These are phyloP conservation scores for Teratosphaeria gauchensis DNA, from an alignment of 2,329 filamentous ascomycete genomes.

Conservation along the genomic window DNA sequence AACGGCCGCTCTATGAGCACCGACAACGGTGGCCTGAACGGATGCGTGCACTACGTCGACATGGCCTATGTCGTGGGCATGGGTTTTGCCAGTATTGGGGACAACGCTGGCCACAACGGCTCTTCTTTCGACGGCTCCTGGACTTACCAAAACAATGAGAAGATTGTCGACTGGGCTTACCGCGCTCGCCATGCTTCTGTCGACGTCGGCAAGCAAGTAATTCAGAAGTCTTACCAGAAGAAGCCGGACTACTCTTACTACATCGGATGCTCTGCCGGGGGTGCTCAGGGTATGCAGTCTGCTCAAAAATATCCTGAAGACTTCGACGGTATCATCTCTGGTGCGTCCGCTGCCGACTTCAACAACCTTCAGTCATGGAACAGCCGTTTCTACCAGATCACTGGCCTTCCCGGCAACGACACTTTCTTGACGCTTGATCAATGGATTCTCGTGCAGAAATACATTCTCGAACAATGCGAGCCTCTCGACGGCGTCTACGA, in stretches of 20 bases:
- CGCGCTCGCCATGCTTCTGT: constrained; percentile 24
- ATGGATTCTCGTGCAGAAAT: constrained; percentile 35
- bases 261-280: constrained; percentile 39
- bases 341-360: constrained; percentile 37
- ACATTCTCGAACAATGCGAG: constrained; percentile 42
- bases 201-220: constrained; percentile 24
- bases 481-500: constrained; percentile 40
- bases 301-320: constrained; percentile 37
- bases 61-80: constrained; percentile 23
- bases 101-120: constrained; percentile 25
- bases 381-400: constrained; percentile 33
- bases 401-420: constrained; percentile 30
- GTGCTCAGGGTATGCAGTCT: constrained; percentile 38
- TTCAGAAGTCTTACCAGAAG: constrained; percentile 28
- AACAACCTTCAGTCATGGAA: constrained; percentile 36
- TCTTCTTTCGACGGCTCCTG: constrained; percentile 22
- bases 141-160: constrained; percentile 18
- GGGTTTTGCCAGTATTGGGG: constrained; percentile 26
- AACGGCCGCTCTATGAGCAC: constrained; percentile 27
- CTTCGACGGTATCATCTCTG: constrained; percentile 41
- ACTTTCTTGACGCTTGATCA: constrained; percentile 31
- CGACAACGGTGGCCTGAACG: constrained; percentile 26
- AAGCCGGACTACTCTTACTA: constrained; percentile 34
- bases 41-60: constrained; percentile 25
- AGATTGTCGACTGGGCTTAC: constrained; percentile 24